phyloP scores from a whole-genome alignment of 345 rosid species.

The Aquilaria sinensis region DNA sequence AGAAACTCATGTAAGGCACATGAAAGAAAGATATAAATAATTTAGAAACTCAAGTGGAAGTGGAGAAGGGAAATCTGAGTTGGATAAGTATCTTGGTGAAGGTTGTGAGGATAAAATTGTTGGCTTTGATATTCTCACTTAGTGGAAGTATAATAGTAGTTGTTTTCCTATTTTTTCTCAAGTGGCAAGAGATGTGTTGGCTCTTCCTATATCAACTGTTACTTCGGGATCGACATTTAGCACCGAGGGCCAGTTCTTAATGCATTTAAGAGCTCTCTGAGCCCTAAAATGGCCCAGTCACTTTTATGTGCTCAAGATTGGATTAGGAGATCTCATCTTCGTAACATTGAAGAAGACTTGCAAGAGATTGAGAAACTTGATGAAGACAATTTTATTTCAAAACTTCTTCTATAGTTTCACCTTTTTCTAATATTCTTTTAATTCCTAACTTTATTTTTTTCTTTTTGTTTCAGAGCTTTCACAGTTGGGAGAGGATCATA shows the following conservation, averaged over 20 bases:
- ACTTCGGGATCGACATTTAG: no score
- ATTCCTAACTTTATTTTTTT: no score
- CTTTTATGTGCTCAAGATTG: slow-evolving; percentile 13
- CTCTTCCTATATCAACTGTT: no score
- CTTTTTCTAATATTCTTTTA: no score
- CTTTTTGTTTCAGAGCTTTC: no score
- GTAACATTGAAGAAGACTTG: background rate
- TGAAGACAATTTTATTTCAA: background rate
- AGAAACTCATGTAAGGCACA: background rate
- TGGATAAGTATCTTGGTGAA: background rate
- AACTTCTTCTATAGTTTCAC: no score
- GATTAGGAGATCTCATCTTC: background rate
- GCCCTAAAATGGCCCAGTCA: slow-evolving; percentile 6
- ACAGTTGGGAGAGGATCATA: no score
- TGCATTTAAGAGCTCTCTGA: slow-evolving; percentile 1
- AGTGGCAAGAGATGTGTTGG: no score
- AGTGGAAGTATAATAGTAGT: background rate
- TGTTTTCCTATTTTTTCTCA: background rate
- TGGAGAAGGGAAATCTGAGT: background rate
- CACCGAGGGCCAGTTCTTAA: no score
- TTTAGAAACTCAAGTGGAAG: no score
- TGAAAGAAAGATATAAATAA: background rate
- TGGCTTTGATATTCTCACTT: background rate
- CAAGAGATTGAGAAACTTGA: background rate
- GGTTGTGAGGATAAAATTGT: background rate